Evolutionary conservation across 192 early-diverging fungal genomes (phyloP).

Genomic region (Coemansia sp.): DNA sequence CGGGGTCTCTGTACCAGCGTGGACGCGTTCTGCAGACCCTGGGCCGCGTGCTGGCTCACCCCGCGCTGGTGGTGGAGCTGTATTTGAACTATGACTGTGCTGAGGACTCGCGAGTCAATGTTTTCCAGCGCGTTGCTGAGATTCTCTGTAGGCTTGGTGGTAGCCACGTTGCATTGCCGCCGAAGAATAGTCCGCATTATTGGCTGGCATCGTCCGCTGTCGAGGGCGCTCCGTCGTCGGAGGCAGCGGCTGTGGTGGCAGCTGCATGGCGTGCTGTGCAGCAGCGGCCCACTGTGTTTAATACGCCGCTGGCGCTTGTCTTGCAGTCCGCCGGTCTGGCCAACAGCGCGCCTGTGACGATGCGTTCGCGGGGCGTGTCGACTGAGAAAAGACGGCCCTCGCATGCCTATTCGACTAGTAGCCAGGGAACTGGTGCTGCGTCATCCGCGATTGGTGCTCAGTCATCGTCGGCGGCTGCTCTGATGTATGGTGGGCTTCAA

Average conservation of each 20-base stretch:
- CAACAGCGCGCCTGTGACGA: neutral
- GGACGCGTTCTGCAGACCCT: conserved; percentile 71
- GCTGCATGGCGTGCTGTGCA: conserved; percentile 49
- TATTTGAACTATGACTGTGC: conserved; percentile 96
- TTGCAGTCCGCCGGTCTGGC: neutral
- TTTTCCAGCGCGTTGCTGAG: conserved; percentile 84
- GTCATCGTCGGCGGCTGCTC: neutral
- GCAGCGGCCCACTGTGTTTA: conserved; percentile 44
- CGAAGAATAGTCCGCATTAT: conserved; percentile 28
- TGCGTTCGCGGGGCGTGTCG: neutral
- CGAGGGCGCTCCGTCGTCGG: conserved; percentile 15
- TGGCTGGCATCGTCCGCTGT: conserved; percentile 19
- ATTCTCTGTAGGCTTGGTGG: conserved; percentile 37
- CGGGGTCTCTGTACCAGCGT: conserved; percentile 64
- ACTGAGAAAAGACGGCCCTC: conserved; percentile 2
- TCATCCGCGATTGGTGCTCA: neutral
- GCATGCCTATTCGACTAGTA: conserved; percentile 17
- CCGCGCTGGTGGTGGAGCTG: conserved; percentile 81
- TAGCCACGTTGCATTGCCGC: conserved; percentile 15
- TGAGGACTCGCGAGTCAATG: conserved; percentile 75
- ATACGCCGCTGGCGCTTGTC: conserved; percentile 2
- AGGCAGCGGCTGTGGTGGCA: conserved; percentile 9
- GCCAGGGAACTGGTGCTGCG: neutral
- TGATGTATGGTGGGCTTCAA: conserved; percentile 24
- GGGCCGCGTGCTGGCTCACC: conserved; percentile 64